Conservation (phyloP, 768 basidiomycete genomes). For the Psilocybe cubensis region DNA sequence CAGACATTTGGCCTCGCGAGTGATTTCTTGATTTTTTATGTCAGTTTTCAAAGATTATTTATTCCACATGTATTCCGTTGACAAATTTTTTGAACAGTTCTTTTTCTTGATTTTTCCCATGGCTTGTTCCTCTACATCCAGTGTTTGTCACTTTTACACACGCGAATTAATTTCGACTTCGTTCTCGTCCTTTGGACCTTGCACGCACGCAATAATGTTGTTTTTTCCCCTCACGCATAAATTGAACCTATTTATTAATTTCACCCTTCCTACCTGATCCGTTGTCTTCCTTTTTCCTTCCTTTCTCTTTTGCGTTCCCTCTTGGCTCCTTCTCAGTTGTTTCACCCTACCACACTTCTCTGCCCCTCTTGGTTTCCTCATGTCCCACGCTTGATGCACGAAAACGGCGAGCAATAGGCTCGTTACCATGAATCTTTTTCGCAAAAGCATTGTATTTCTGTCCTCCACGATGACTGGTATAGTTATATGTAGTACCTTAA, state of each 20-base stretch:
- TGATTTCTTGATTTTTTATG: slow-evolving; percentile 12
- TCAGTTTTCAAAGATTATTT: neutral
- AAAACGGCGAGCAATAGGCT: slow-evolving; percentile 5
- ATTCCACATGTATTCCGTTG: neutral
- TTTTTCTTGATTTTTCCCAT: slow-evolving; percentile 1
- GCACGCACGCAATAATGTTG: slow-evolving; percentile 3
- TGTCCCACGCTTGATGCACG: slow-evolving; percentile 3
- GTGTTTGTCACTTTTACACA: neutral
- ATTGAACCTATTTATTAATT: slow-evolving; percentile 21
- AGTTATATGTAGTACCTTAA: slow-evolving; percentile 5
- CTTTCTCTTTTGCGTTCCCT: slow-evolving; percentile 8
- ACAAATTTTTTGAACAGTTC: neutral
- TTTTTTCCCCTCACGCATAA: neutral
- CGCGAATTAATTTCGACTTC: neutral
- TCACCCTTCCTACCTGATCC: slow-evolving; percentile 1
- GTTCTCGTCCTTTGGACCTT: neutral
- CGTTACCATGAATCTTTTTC: neutral
- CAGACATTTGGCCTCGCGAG: slow-evolving; percentile 45
- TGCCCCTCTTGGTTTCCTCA: neutral
- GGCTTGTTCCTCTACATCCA: slow-evolving; percentile 11
- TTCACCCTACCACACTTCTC: neutral
- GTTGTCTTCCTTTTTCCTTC: slow-evolving; percentile 10
- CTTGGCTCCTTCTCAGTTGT: neutral
- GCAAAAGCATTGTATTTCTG: slow-evolving; percentile 6
- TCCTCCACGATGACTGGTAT: slow-evolving; percentile 1